A percentile compares a stretch with the other conserved stretches of the same genome.
These are phyloP conservation scores for Talaromyces albobiverticillius DNA, from an alignment of 2,329 filamentous ascomycete species.

Conservation along the genomic window DNA sequence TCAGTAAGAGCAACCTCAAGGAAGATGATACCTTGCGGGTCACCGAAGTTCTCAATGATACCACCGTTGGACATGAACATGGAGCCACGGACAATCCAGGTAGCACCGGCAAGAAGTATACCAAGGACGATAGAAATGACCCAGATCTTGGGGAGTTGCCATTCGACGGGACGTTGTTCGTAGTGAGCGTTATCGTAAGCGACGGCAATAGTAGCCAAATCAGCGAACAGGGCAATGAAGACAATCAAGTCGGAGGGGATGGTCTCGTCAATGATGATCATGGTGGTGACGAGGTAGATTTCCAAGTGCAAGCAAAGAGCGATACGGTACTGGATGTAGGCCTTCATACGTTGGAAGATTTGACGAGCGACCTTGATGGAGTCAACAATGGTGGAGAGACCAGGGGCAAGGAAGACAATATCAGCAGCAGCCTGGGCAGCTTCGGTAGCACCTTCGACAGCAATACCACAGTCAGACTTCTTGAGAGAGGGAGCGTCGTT, in stretches of 20 bases:
- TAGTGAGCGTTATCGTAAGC: constrained; percentile 73
- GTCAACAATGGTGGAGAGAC: constrained; percentile 64
- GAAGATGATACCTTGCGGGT: constrained; percentile 73
- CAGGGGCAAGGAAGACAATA: constrained; percentile 68
- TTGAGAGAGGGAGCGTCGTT: constrained; percentile 68
- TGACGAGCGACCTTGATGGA: constrained; percentile 67
- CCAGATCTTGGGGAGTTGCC: constrained; percentile 75
- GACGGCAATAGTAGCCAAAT: constrained; percentile 70
- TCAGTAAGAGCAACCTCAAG: constrained; percentile 82
- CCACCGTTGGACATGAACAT: constrained; percentile 65
- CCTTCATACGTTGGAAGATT: constrained; percentile 72
- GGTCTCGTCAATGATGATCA: constrained; percentile 73
- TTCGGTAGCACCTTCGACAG: constrained; percentile 65
- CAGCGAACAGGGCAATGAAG: constrained; percentile 71
- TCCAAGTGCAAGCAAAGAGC: constrained; percentile 67
- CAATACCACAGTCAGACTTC: constrained; percentile 68
- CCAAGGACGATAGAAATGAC: constrained; percentile 58
- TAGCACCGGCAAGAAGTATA: constrained; percentile 61
- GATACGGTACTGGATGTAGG: constrained; percentile 70
- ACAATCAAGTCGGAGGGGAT: constrained; percentile 67
- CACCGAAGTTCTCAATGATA: constrained; percentile 67
- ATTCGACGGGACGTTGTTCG: constrained; percentile 68
- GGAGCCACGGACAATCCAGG: constrained; percentile 67
- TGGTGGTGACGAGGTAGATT: constrained; percentile 68
- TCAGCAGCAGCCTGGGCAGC: constrained; percentile 66